Conservation (phyloP, 169 alveolate species). For the Eimeria acervulina region DNA sequence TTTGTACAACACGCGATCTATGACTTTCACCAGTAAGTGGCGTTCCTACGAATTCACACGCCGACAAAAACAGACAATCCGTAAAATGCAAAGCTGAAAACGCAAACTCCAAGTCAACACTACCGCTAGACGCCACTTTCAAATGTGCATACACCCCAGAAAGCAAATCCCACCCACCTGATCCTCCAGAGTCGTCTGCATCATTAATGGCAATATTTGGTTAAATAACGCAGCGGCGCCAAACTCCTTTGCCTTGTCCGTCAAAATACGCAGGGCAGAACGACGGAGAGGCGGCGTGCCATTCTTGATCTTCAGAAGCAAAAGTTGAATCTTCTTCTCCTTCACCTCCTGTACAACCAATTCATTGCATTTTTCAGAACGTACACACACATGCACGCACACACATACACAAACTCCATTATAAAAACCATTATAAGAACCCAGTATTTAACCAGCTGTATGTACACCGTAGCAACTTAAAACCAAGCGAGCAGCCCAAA, state of each 20-base stretch:
- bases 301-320: conserved; percentile 97
- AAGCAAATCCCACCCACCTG: conserved; percentile 50
- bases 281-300: conserved; percentile 99
- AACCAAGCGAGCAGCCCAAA: neutral
- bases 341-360: conserved; percentile 95
- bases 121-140: conserved; percentile 4
- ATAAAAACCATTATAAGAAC: neutral
- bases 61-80: neutral
- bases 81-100: neutral
- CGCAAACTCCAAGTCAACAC: too few relatives aligned
- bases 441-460: neutral
- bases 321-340: conserved; percentile 97
- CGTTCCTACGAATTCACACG: conserved; percentile 94
- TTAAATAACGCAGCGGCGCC: conserved; percentile 99
- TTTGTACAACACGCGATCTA: conserved; percentile 98
- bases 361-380: neutral
- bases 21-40: conserved; percentile 98
- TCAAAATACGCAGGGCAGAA: conserved; percentile 96
- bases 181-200: conserved; percentile 98
- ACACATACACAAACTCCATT: neutral
- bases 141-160: neutral
- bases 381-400: neutral
- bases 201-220: conserved; percentile 98
- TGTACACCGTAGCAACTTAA: neutral
- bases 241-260: conserved; percentile 98